Conservation (phyloP, 2,329 filamentous ascomycete genomes). For the Didymella lethalis region DNA sequence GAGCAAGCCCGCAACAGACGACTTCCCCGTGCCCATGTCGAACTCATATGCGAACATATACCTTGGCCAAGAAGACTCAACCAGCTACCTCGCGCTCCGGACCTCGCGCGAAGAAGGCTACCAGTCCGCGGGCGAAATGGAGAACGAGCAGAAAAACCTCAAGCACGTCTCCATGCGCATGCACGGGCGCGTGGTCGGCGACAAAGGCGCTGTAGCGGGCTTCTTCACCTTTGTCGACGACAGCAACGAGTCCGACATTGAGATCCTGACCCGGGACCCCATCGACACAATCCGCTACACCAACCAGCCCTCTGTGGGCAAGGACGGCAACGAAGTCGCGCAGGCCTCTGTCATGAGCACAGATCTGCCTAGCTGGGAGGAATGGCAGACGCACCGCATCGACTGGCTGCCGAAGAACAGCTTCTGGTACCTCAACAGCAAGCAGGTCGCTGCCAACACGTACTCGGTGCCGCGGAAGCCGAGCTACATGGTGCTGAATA, state of each 20-base stretch:
- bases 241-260: conserved; percentile 61
- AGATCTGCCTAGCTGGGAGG: conserved; percentile 60
- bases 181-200: conserved; percentile 55
- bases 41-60: conserved; percentile 60
- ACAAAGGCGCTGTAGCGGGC: conserved; percentile 58
- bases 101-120: conserved; percentile 54
- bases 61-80: conserved; percentile 47
- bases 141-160: conserved; percentile 55
- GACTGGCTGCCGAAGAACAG: conserved; percentile 65
- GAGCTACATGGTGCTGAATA: conserved; percentile 64
- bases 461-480: conserved; percentile 65
- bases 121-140: conserved; percentile 60
- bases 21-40: conserved; percentile 53
- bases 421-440: conserved; percentile 65
- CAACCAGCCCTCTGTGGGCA: conserved; percentile 65
- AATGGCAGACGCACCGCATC: conserved; percentile 67
- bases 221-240: conserved; percentile 64
- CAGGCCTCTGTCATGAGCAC: conserved; percentile 60
- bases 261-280: conserved; percentile 60
- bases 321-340: conserved; percentile 55
- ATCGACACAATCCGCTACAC: conserved; percentile 61
- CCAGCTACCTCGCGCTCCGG: conserved; percentile 58
- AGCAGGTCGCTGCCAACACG: conserved; percentile 60
- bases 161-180: conserved; percentile 60
- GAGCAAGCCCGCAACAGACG: conserved; percentile 50